phyloP scores from a whole-genome alignment of 2,329 filamentous ascomycete species.

The Arthrobotrys megalospora region DNA sequence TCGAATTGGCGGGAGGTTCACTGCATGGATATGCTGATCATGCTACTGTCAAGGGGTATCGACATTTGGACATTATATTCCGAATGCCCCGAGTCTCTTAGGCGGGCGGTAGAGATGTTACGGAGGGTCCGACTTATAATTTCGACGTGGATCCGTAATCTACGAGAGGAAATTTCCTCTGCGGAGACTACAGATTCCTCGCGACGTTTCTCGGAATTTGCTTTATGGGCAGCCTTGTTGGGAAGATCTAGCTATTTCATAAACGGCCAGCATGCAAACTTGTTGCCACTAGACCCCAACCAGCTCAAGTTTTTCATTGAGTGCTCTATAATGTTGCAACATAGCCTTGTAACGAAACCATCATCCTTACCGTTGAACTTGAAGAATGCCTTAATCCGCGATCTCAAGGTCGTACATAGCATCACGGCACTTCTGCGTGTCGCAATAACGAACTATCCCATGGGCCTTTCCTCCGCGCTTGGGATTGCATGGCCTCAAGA shows the following conservation, averaged over 20 bases:
- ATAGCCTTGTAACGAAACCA: constrained; percentile 38
- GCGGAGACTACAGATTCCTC: constrained; percentile 67
- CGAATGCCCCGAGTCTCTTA: constrained; percentile 40
- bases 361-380: constrained; percentile 17
- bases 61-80: constrained; percentile 64
- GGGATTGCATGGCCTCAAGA: constrained; percentile 48
- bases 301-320: constrained; percentile 41
- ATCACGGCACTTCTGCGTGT: constrained; percentile 8
- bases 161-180: constrained; percentile 70
- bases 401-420: constrained; percentile 26
- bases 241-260: constrained; percentile 71
- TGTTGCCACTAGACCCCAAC: neutral
- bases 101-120: constrained; percentile 66
- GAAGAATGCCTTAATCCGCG: constrained; percentile 10
- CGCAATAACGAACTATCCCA: constrained; percentile 16
- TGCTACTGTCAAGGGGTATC: constrained; percentile 68
- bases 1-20: constrained; percentile 75
- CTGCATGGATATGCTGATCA: constrained; percentile 74
- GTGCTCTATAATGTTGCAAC: constrained; percentile 46
- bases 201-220: constrained; percentile 68
- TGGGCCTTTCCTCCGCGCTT: constrained; percentile 19
- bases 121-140: constrained; percentile 68
- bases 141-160: constrained; percentile 70
- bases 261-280: constrained; percentile 24
- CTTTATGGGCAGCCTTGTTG: constrained; percentile 73